Conservation (phyloP, 148 eudicot genomes). For the Diospyros kaki region DNA sequence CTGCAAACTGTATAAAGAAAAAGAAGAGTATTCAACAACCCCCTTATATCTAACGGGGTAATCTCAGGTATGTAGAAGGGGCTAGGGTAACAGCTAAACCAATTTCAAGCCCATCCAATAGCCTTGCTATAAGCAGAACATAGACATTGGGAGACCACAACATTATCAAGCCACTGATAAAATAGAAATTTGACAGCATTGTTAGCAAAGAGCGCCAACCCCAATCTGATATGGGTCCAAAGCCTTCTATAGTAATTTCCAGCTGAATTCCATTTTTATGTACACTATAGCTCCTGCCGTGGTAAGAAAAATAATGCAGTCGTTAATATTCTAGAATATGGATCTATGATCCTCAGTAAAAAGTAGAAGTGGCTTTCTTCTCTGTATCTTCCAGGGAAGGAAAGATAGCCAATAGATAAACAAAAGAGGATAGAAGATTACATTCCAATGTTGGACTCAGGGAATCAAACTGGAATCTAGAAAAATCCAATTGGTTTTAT, state of each 20-base stretch:
- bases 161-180: constrained; percentile 75
- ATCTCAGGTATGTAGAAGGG: constrained; percentile 92
- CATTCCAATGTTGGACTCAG: background rate
- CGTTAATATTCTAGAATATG: background rate
- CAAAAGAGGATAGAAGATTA: background rate
- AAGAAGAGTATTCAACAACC: constrained; percentile 67
- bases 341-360: background rate
- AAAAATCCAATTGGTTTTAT: background rate
- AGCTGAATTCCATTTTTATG: constrained; percentile 57
- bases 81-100: constrained; percentile 87
- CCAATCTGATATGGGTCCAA: constrained; percentile 73
- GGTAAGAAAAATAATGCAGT: background rate
- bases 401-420: background rate
- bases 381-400: background rate
- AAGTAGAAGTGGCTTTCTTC: background rate
- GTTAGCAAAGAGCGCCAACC: constrained; percentile 94
- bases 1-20: constrained; percentile 56
- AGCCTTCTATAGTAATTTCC: constrained; percentile 63
- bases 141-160: constrained; percentile 96
- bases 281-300: constrained; percentile 64
- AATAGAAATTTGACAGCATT: constrained; percentile 61
- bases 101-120: constrained; percentile 87
- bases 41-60: constrained; percentile 86
- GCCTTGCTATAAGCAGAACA: constrained; percentile 70
- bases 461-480: too few relatives aligned